Evolutionary conservation across 2,329 filamentous ascomycete species (phyloP), one percentile per base, ranked within the genome.

Genomic region (Fusarium buxicola): DNA sequence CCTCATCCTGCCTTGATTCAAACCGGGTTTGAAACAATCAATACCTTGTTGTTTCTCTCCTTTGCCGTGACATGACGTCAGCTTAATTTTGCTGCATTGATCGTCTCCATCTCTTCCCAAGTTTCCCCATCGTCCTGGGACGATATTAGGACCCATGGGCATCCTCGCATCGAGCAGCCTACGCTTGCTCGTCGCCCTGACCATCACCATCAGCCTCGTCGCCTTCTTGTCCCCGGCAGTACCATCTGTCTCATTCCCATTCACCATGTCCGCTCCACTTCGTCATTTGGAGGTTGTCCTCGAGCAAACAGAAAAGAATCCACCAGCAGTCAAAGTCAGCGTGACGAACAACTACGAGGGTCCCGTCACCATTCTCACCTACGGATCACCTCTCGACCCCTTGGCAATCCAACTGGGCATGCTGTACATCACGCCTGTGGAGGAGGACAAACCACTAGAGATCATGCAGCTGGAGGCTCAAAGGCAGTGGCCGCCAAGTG

Each of bases 341-440:
- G 75, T 82, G 35, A 78, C 74, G 41, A 82, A 82, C 71, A 75
- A 71, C 10, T 73, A 77, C 50, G 62, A 72, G 3, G 52, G 63
- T 5, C 68, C 78, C 1, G 72, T 81, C 49, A 81, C 78, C 1
- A 63, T 82, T 18, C 74, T 82, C 31, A 70, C 66, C 4, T 82
- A 80, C 73, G 72, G 77, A 44, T 79, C 80, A 1, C 80, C 80
- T n/a, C 71, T 82, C n/a, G 80, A 82, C 60, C 70, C 73, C 0
- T 47, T 80, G 13, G 79, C 76, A 0, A 56, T 80, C 40, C 73
- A 77, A 49, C 72, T 81, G 4, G 80, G 80, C 8, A 68, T 79
- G n/a, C 47, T 82, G 5, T 69, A 71, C 30, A 74, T 82, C 58
- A 78, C 73, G 3, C 77, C 75, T 4, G 70, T 73, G 3, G 75